Percentiles rank a stretch among this genome's conserved stretches.
phyloP scores from a whole-genome alignment of 768 basidiomycete species.

The Lactarius tabidus region DNA sequence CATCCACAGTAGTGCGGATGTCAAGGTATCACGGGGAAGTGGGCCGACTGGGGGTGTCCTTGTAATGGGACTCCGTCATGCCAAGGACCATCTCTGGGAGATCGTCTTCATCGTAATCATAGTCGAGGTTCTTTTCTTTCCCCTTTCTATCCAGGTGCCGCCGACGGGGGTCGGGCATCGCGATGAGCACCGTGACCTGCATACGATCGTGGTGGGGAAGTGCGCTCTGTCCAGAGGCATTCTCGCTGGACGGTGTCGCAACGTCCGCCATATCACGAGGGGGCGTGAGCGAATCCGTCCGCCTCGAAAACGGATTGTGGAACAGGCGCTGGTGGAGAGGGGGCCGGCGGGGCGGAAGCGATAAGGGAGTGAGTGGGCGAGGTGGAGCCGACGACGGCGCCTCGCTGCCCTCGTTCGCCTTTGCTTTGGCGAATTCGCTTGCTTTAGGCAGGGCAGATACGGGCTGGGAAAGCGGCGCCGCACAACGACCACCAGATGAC shows the following conservation, averaged over 20 bases:
- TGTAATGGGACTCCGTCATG: constrained; percentile 37
- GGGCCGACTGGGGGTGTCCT: neutral
- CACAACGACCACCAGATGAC: neutral
- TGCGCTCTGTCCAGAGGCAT: neutral
- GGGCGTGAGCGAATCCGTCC: neutral
- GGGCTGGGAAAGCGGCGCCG: constrained; percentile 16
- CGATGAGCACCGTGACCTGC: constrained; percentile 53
- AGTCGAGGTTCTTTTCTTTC: constrained; percentile 28
- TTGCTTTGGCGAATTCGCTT: neutral
- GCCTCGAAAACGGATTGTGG: constrained; percentile 13
- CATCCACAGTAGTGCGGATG: too few species aligned
- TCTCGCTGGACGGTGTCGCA: neutral
- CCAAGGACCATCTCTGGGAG: constrained; percentile 52
- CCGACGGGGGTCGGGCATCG: constrained; percentile 47
- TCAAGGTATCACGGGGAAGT: neutral
- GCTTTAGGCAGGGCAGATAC: constrained; percentile 13
- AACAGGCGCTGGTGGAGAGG: constrained; percentile 2
- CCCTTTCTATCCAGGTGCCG: constrained; percentile 25
- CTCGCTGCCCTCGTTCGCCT: neutral
- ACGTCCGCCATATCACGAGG: neutral
- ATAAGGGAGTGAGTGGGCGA: neutral
- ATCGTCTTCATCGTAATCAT: constrained; percentile 29
- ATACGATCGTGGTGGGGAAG: constrained; percentile 24
- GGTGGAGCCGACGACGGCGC: neutral
- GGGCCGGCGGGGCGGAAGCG: neutral